A percentile compares a stretch with the other conserved stretches of the same genome.
phyloP scores from a whole-genome alignment of 2,329 filamentous ascomycete genomes.

The Cryphonectria japonica region DNA sequence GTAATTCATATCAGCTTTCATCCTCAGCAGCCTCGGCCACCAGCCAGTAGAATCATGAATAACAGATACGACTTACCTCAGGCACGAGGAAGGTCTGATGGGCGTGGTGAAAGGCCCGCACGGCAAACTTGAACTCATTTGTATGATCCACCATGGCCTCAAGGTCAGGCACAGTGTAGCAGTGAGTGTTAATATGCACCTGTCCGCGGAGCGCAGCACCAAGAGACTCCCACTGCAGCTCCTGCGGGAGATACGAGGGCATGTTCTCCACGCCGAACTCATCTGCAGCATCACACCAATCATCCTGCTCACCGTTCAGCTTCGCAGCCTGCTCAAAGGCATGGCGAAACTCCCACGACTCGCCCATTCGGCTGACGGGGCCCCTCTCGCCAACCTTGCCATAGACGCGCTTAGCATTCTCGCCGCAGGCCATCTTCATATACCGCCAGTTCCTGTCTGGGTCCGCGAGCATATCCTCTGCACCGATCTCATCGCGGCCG shows the following conservation, averaged over 20 bases:
- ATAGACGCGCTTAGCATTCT: constrained; percentile 68
- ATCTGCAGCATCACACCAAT: constrained; percentile 67
- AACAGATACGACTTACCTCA: constrained; percentile 48
- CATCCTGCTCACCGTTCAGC: constrained; percentile 64
- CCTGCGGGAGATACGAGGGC: constrained; percentile 62
- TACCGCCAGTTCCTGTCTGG: constrained; percentile 69
- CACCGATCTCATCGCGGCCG: constrained; percentile 66
- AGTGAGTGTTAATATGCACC: constrained; percentile 72
- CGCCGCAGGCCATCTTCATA: constrained; percentile 78
- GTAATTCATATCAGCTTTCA: background rate
- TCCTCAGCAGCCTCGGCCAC: background rate
- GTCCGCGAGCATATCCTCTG: constrained; percentile 66
- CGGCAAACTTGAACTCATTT: constrained; percentile 71
- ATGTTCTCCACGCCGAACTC: constrained; percentile 53
- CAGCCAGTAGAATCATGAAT: background rate
- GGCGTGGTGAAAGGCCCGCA: constrained; percentile 72
- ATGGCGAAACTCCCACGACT: constrained; percentile 71
- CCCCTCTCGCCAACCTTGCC: constrained; percentile 57
- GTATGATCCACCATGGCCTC: constrained; percentile 68
- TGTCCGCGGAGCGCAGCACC: constrained; percentile 67
- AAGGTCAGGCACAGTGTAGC: constrained; percentile 68
- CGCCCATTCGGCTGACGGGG: constrained; percentile 65
- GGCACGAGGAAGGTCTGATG: constrained; percentile 69
- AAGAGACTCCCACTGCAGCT: constrained; percentile 66
- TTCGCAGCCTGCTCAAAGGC: constrained; percentile 66